Evolutionary conservation across 2,329 filamentous ascomycete genomes (phyloP).

Genomic region (Penicillium nordicum): DNA sequence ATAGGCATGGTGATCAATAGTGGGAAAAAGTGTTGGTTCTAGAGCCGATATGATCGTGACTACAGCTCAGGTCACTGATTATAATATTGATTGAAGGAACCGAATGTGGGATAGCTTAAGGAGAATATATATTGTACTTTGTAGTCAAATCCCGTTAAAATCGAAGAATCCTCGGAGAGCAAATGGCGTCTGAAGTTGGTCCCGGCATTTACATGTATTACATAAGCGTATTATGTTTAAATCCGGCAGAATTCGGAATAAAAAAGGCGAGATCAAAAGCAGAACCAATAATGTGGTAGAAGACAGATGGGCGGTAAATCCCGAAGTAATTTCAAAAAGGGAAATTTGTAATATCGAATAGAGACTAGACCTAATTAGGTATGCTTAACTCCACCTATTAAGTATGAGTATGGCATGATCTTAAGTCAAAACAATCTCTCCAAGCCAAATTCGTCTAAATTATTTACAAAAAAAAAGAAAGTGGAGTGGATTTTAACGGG

Average conservation of each 20-base stretch:
- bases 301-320: neutral
- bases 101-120: neutral
- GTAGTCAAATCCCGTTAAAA: neutral
- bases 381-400: neutral
- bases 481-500: neutral
- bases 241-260: neutral
- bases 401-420: neutral
- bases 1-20: too few relatives aligned
- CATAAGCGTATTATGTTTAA: neutral
- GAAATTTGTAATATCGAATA: too few relatives aligned
- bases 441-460: neutral
- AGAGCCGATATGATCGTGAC: too few relatives aligned
- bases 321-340: too few relatives aligned
- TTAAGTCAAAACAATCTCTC: neutral
- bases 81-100: neutral
- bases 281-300: neutral
- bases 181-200: neutral
- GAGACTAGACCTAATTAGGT: neutral
- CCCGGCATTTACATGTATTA: neutral
- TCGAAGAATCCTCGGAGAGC: neutral
- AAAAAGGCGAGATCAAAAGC: neutral
- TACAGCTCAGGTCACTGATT: too few relatives aligned
- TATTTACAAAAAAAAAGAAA: neutral
- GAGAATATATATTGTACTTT: neutral
- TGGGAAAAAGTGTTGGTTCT: too few relatives aligned